phyloP scores from a whole-genome alignment of 768 basidiomycete genomes.

The Boletus insuetus region DNA sequence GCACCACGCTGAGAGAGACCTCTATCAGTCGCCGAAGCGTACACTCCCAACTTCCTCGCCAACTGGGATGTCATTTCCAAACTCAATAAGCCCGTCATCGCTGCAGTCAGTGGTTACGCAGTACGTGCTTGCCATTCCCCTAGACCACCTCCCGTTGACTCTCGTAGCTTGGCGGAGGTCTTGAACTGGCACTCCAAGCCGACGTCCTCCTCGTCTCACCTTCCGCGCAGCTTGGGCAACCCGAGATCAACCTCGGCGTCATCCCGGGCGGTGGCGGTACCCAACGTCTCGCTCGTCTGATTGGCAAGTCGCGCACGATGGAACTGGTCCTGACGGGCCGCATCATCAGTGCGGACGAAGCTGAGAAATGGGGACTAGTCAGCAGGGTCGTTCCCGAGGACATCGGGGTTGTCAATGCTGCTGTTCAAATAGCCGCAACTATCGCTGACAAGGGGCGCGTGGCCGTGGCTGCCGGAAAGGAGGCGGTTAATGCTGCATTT shows the following conservation, averaged over 20 bases:
- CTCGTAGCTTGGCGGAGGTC: constrained; percentile 88
- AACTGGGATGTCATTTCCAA: constrained; percentile 74
- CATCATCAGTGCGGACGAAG: constrained; percentile 75
- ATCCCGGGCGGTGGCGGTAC: constrained; percentile 96
- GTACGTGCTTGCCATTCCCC: constrained; percentile 41
- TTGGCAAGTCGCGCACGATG: constrained; percentile 95
- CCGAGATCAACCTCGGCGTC: constrained; percentile 92
- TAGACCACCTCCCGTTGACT: neutral
- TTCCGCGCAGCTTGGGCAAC: constrained; percentile 90
- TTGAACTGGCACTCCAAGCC: constrained; percentile 94
- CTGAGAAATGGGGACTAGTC: constrained; percentile 84
- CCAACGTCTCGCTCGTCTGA: constrained; percentile 78
- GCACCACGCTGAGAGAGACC: neutral
- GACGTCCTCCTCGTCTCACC: constrained; percentile 93
- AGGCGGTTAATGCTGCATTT: constrained; percentile 91
- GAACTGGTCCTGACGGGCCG: constrained; percentile 90
- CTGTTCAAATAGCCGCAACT: constrained; percentile 70
- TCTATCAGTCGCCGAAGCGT: constrained; percentile 74
- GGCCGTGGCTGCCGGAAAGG: constrained; percentile 85
- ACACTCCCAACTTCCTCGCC: constrained; percentile 80
- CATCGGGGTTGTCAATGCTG: constrained; percentile 84
- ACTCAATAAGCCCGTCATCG: constrained; percentile 91
- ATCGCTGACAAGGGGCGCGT: constrained; percentile 84
- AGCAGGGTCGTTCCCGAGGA: constrained; percentile 76
- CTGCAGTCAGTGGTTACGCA: constrained; percentile 93